Evolutionary conservation across 441 rosid species (phyloP).

Genomic region (Erodium moschatum): DNA sequence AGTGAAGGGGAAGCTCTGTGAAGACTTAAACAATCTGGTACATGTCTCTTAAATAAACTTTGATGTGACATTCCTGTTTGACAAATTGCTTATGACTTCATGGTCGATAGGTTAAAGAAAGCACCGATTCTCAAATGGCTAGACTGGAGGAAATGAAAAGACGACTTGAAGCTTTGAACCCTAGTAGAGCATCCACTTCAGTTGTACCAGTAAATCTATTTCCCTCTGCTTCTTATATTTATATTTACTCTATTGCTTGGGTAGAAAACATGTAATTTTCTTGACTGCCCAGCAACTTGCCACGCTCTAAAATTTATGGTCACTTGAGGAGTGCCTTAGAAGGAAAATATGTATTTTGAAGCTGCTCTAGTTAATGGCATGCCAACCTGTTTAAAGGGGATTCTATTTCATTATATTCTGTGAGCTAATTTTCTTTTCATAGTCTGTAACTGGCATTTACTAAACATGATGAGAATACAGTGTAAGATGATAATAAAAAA

Average conservation of each 20-base stretch:
- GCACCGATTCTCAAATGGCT: conserved; percentile 64
- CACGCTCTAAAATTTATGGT: neutral
- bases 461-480: too few relatives aligned
- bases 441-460: neutral
- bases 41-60: conserved; percentile 19
- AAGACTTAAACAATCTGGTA: conserved; percentile 73
- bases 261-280: neutral
- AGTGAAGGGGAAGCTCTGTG: conserved; percentile 65
- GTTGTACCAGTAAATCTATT: conserved; percentile 40
- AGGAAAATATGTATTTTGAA: neutral
- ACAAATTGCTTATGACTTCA: conserved; percentile 7
- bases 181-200: conserved; percentile 44
- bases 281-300: neutral
- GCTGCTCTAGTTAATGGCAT: neutral
- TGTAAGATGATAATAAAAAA: neutral
- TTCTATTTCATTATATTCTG: neutral
- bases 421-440: neutral
- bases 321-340: neutral
- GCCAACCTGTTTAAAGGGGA: neutral
- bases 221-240: conserved; percentile 12
- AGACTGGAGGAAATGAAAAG: conserved; percentile 85
- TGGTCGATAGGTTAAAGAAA: conserved; percentile 65
- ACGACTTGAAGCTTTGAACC: conserved; percentile 70
- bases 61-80: conserved; percentile 15
- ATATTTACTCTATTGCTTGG: conserved; percentile 7